These are phyloP conservation scores for Brassica hybrid DNA, from an alignment of 441 rosid species.

Conservation along the genomic window DNA sequence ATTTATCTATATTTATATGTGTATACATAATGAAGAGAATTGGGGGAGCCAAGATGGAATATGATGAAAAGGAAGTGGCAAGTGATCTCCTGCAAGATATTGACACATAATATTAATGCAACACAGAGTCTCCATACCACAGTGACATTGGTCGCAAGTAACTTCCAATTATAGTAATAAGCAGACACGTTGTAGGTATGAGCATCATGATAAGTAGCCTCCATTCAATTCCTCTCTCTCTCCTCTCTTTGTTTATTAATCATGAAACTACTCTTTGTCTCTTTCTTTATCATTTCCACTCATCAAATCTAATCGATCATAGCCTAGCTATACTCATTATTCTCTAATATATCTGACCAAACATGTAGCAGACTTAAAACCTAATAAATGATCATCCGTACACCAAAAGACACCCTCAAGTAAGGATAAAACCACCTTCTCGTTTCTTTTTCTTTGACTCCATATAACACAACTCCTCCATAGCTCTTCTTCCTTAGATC, in stretches of 20 bases:
- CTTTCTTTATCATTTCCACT: constrained; percentile 22
- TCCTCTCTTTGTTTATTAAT: constrained; percentile 24
- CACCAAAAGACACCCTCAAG: constrained; percentile 24
- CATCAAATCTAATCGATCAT: constrained; percentile 33
- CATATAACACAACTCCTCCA: constrained; percentile 26
- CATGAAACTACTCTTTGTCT: constrained; percentile 41
- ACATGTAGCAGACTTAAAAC: constrained; percentile 45
- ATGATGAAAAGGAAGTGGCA: constrained; percentile 39
- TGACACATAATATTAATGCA: constrained; percentile 46
- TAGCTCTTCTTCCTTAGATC: constrained; percentile 32
- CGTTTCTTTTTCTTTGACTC: not conserved
- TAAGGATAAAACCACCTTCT: constrained; percentile 28
- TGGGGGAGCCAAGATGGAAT: constrained; percentile 31
- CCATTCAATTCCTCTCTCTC: constrained; percentile 34
- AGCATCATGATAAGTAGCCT: constrained; percentile 33
- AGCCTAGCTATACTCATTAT: constrained; percentile 39
- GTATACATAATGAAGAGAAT: constrained; percentile 13
- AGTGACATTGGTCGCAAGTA: constrained; percentile 46
- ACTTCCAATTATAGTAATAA: constrained; percentile 50
- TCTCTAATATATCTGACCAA: constrained; percentile 43
- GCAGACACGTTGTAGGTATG: constrained; percentile 47
- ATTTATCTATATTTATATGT: constrained; percentile 1
- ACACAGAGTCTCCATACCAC: constrained; percentile 49
- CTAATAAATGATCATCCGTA: constrained; percentile 43
- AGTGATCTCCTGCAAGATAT: constrained; percentile 30